phyloP scores from a whole-genome alignment of 163 green algal species.

The Volvox carteri region DNA sequence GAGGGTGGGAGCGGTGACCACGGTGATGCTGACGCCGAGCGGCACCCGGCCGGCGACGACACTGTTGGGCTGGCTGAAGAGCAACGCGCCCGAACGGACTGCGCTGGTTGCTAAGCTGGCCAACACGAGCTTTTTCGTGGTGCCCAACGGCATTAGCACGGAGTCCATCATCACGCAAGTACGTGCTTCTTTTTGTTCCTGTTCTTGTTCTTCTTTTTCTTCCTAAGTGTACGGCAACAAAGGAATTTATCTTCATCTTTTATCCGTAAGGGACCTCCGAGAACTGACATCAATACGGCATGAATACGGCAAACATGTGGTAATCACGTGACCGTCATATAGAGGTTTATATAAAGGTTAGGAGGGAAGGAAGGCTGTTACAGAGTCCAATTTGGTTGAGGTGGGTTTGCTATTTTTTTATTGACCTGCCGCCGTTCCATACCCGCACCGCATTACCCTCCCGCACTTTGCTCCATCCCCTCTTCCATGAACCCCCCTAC shows the following conservation, averaged over 20 bases:
- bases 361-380: not conserved
- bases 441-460: not conserved
- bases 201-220: no score
- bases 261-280: no score
- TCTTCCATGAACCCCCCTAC: not conserved
- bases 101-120: conserved; percentile 6
- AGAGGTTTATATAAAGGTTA: no score
- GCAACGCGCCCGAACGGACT: not conserved
- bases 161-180: conserved; percentile 6
- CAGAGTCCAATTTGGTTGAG: not conserved
- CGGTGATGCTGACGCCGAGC: not conserved
- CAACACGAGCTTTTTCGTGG: not conserved
- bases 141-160: not conserved
- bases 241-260: not conserved
- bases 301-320: no score
- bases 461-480: not conserved
- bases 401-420: not conserved
- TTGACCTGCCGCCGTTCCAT: not conserved
- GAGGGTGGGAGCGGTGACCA: not conserved
- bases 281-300: no score
- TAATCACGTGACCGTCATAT: no score
- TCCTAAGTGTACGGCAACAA: not conserved
- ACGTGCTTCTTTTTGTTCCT: no score
- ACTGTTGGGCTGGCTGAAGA: not conserved
- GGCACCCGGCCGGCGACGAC: not conserved